Evolutionary conservation across 495 filamentous ascomycete genomes (phyloP).

Genomic region (Hypoxylon subgilvum): DNA sequence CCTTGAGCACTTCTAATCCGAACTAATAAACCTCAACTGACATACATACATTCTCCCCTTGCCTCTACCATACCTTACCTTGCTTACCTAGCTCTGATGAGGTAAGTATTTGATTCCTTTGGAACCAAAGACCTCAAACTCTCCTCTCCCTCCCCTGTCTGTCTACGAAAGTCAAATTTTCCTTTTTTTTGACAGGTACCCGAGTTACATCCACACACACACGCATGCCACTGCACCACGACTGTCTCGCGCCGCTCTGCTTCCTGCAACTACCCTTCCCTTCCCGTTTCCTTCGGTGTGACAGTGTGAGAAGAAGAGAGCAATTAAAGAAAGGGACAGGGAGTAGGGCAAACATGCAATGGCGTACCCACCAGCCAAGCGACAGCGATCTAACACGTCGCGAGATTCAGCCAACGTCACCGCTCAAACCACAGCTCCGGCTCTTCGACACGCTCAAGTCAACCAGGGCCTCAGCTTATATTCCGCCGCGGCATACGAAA

Average conservation of each 20-base stretch:
- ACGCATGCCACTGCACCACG: no score
- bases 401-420: slow-evolving; percentile 40
- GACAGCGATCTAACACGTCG: slow-evolving; percentile 47
- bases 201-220: no score
- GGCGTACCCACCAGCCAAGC: slow-evolving; percentile 45
- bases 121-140: no score
- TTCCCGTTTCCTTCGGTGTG: slow-evolving; percentile 9
- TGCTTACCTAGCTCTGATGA: no score
- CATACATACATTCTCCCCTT: no score
- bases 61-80: no score
- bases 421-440: slow-evolving; percentile 36
- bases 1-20: slow-evolving; percentile 31
- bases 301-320: slow-evolving; percentile 22
- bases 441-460: slow-evolving; percentile 35
- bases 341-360: slow-evolving; percentile 39
- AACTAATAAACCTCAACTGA: slow-evolving; percentile 29
- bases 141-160: no score
- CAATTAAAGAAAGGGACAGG: slow-evolving; percentile 3
- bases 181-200: no score
- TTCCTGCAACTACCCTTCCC: slow-evolving; percentile 1
- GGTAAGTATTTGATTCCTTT: no score
- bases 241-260: background rate
- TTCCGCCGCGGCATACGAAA: slow-evolving; percentile 34
- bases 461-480: slow-evolving; percentile 29
- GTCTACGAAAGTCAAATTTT: background rate